Evolutionary conservation across 441 rosid species (phyloP).

Genomic region (Geranium incanum): DNA sequence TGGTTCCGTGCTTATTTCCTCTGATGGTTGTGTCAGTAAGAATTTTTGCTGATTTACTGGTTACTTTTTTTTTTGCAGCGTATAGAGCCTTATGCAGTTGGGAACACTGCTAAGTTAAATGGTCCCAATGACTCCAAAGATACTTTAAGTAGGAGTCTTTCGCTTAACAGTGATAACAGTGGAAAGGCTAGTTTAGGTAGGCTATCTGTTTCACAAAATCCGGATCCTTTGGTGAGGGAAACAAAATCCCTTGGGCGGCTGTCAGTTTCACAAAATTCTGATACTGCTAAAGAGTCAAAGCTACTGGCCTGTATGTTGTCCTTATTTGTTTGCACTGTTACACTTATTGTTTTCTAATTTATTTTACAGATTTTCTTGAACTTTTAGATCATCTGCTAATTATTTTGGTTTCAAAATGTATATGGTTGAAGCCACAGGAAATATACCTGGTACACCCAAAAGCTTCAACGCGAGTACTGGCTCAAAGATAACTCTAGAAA

Average conservation of each 20-base stretch:
- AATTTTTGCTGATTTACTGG: conserved; percentile 18
- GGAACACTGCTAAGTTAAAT: conserved; percentile 36
- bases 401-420: conserved; percentile 23
- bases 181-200: conserved; percentile 55
- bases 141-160: conserved; percentile 42
- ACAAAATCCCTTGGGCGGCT: conserved; percentile 67
- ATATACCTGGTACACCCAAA: conserved; percentile 65
- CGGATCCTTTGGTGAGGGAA: conserved; percentile 65
- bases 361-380: conserved; percentile 11
- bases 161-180: conserved; percentile 47
- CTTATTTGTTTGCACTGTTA: conserved; percentile 5
- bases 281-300: conserved; percentile 51
- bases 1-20: conserved; percentile 15
- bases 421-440: conserved; percentile 73
- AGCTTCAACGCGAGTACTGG: conserved; percentile 43
- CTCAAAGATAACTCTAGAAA: conserved; percentile 35
- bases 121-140: conserved; percentile 52
- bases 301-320: conserved; percentile 47
- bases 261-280: conserved; percentile 63
- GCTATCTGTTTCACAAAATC: conserved; percentile 56
- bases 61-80: conserved; percentile 35
- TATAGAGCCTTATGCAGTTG: conserved; percentile 57
- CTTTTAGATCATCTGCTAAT: conserved; percentile 10
- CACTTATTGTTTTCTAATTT: neutral
- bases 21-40: conserved; percentile 16